Evolutionary conservation across 1,139 yeast species (phyloP).

Genomic region (Pichia sp.): DNA sequence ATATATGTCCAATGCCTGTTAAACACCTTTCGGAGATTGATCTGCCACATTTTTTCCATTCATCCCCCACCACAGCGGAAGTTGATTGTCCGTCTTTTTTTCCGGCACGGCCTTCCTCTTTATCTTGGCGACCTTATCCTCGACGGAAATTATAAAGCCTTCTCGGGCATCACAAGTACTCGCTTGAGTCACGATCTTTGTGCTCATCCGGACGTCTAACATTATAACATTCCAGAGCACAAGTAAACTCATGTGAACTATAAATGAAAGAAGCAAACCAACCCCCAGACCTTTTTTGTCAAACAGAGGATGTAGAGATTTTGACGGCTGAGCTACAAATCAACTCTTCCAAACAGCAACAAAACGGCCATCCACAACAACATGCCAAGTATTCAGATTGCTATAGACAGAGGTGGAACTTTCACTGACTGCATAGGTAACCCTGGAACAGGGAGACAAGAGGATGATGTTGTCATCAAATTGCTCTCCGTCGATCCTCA

Average conservation of each 20-base stretch:
- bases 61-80: not conserved
- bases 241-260: no score
- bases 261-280: no score
- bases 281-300: no score
- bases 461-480: slow-evolving; percentile 51
- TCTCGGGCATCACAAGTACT: not conserved
- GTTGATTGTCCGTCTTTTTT: not conserved
- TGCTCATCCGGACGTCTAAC: no score
- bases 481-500: slow-evolving; percentile 81
- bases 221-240: no score
- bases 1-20: no score
- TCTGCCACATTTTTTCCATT: not conserved
- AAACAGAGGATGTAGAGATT: no score
- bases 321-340: no score
- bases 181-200: no score
- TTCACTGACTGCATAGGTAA: slow-evolving; percentile 22
- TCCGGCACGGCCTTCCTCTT: not conserved
- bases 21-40: not conserved
- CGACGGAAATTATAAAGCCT: not conserved
- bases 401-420: slow-evolving; percentile 26
- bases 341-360: not conserved
- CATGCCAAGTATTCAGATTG: slow-evolving; percentile 8
- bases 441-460: slow-evolving; percentile 15
- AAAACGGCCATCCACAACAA: not conserved
- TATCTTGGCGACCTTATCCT: not conserved